These are phyloP conservation scores for Starmerella vaccinii DNA, from an alignment of 805 yeast species.

Conservation along the genomic window DNA sequence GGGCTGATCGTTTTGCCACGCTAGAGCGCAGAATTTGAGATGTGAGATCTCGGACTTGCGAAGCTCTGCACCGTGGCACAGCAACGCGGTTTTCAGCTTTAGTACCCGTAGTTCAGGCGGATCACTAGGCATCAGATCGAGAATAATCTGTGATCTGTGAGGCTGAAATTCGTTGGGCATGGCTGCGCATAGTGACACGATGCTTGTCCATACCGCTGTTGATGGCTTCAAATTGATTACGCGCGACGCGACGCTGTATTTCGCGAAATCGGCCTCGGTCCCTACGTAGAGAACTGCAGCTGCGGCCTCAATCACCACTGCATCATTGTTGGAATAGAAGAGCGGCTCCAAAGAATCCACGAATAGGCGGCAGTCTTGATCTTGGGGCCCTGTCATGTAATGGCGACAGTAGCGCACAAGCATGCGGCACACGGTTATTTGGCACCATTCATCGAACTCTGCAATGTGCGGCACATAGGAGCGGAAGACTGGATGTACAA, in stretches of 20 bases:
- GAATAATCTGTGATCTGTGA: slow-evolving; percentile 26
- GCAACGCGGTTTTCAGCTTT: slow-evolving; percentile 40
- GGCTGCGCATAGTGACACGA: slow-evolving; percentile 34
- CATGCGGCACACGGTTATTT: slow-evolving; percentile 47
- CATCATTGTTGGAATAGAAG: slow-evolving; percentile 43
- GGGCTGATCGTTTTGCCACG: slow-evolving; percentile 15
- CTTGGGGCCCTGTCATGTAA: slow-evolving; percentile 47
- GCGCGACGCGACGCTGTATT: slow-evolving; percentile 41
- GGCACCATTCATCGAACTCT: slow-evolving; percentile 66
- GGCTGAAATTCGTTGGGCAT: slow-evolving; percentile 31
- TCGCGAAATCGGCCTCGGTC: slow-evolving; percentile 44
- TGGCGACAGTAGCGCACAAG: slow-evolving; percentile 56
- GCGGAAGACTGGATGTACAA: slow-evolving; percentile 63
- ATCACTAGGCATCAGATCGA: slow-evolving; percentile 52
- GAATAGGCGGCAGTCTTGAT: slow-evolving; percentile 50
- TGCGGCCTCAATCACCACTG: slow-evolving; percentile 52
- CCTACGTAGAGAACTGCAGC: slow-evolving; percentile 49
- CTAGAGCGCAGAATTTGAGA: slow-evolving; percentile 27
- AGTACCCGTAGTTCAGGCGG: slow-evolving; percentile 35
- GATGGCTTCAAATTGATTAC: slow-evolving; percentile 37
- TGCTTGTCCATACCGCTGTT: slow-evolving; percentile 40
- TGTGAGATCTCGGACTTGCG: slow-evolving; percentile 48
- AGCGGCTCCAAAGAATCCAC: slow-evolving; percentile 40
- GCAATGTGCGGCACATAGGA: slow-evolving; percentile 41
- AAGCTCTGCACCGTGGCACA: slow-evolving; percentile 2